Evolutionary conservation across 2,329 filamentous ascomycete species (phyloP).

Genomic region (Fusarium devonianum): DNA sequence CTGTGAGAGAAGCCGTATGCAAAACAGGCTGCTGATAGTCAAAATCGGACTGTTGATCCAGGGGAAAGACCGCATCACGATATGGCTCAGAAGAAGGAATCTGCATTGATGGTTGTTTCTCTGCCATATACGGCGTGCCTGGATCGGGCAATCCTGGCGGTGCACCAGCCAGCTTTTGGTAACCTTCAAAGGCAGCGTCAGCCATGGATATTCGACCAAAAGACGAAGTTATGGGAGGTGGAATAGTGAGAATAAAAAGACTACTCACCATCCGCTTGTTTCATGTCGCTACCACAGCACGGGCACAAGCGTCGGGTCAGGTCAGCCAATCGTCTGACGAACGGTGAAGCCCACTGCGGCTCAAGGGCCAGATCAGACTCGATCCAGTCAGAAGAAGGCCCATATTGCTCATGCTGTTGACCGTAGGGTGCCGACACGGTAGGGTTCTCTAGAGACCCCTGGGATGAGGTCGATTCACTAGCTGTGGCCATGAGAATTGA

Average conservation of each 20-base stretch:
- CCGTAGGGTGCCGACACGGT: conserved; percentile 30
- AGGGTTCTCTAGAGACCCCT: conserved; percentile 45
- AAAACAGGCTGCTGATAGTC: conserved; percentile 29
- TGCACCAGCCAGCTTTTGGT: conserved; percentile 43
- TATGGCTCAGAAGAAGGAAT: conserved; percentile 31
- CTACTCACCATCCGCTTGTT: conserved; percentile 44
- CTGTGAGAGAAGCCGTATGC: conserved; percentile 31
- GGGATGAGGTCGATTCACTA: conserved; percentile 34
- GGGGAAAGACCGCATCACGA: conserved; percentile 15
- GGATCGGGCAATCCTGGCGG: conserved; percentile 41
- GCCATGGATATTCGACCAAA: conserved; percentile 4
- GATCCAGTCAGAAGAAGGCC: conserved; percentile 32
- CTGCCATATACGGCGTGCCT: conserved; percentile 44
- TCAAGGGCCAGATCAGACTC: conserved; percentile 35
- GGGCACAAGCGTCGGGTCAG: conserved; percentile 43
- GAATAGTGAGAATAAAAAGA: background rate
- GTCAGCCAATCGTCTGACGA: conserved; percentile 43
- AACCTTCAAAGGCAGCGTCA: conserved; percentile 43
- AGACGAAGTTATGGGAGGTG: background rate
- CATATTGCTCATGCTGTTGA: conserved; percentile 35
- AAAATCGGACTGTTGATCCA: conserved; percentile 24
- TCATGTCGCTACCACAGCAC: conserved; percentile 43
- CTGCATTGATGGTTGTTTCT: conserved; percentile 40
- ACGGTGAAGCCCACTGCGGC: conserved; percentile 35
- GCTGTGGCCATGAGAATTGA: conserved; percentile 45